Evolutionary conservation across 345 rosid species (phyloP).

Genomic region (Dimocarpus longan): DNA sequence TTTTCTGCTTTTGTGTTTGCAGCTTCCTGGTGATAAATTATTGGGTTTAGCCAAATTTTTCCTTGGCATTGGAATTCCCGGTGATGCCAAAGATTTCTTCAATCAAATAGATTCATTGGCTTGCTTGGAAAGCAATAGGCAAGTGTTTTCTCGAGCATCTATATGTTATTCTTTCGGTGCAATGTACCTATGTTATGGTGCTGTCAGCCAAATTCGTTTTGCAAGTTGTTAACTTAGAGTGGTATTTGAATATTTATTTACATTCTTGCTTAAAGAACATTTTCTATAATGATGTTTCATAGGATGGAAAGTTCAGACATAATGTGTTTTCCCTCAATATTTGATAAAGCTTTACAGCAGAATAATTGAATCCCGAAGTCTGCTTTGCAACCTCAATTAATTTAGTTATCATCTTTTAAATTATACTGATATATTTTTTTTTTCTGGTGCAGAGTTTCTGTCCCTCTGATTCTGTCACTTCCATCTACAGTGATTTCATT

Average conservation of each 20-base stretch:
- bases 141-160: constrained; percentile 32
- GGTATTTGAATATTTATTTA: not conserved
- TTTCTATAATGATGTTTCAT: not conserved
- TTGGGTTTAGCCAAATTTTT: constrained; percentile 88
- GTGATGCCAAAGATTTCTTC: constrained; percentile 84
- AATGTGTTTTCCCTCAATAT: not conserved
- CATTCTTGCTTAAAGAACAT: not conserved
- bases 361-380: not conserved
- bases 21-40: constrained; percentile 79
- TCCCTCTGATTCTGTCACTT: constrained; percentile 83
- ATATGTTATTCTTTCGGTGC: not conserved
- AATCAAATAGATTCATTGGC: constrained; percentile 85
- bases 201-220: not conserved
- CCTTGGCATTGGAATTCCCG: constrained; percentile 86
- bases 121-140: constrained; percentile 79
- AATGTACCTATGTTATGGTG: not conserved
- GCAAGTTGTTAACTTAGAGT: not conserved
- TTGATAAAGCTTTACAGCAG: not conserved
- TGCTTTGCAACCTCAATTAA: not conserved
- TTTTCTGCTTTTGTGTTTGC: constrained; percentile 38
- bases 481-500: constrained; percentile 84
- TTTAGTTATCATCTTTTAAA: not conserved
- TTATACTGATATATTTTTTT: constrained; percentile 15
- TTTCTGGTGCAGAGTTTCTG: constrained; percentile 57
- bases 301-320: not conserved